Conservation (phyloP, 805 yeast genomes). For the Saccharomycopsis babjevae region DNA sequence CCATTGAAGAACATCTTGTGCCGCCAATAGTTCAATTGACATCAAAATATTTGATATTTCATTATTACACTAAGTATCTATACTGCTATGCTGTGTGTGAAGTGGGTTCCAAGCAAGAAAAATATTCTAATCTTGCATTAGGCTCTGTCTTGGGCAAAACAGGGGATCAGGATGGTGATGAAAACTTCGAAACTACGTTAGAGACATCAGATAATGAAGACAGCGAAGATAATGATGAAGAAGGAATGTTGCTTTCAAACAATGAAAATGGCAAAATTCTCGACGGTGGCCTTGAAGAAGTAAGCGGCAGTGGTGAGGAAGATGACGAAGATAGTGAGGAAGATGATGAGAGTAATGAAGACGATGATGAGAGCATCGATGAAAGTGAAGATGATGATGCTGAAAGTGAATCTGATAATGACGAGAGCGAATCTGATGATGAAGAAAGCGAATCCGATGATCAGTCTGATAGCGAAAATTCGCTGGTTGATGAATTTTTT, state of each 20-base stretch:
- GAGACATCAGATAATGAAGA: conserved; percentile 5
- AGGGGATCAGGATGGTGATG: neutral
- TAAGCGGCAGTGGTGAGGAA: conserved; percentile 2
- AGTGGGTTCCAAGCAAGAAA: neutral
- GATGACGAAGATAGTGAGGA: conserved; percentile 13
- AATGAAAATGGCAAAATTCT: conserved; percentile 8
- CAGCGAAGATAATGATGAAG: conserved; percentile 7
- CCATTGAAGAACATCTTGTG: neutral
- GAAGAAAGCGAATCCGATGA: conserved; percentile 7
- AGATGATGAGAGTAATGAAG: conserved; percentile 8
- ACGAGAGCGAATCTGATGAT: neutral
- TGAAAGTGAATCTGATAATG: conserved; percentile 6
- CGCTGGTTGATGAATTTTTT: neutral
- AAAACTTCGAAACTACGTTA: neutral
- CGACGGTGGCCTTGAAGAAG: neutral
- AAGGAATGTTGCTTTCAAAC: conserved; percentile 16
- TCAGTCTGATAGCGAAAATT: neutral
- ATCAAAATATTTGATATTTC: conserved; percentile 6
- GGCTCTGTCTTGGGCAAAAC: neutral
- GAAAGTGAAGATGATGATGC: conserved; percentile 12
- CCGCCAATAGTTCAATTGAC: conserved; percentile 6
- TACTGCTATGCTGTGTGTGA: conserved; percentile 7
- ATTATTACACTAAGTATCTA: conserved; percentile 8
- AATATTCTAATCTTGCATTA: neutral
- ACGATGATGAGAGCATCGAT: conserved; percentile 18